Conservation (phyloP, 331 rosid genomes). For the Erythrophleum ivorense region DNA sequence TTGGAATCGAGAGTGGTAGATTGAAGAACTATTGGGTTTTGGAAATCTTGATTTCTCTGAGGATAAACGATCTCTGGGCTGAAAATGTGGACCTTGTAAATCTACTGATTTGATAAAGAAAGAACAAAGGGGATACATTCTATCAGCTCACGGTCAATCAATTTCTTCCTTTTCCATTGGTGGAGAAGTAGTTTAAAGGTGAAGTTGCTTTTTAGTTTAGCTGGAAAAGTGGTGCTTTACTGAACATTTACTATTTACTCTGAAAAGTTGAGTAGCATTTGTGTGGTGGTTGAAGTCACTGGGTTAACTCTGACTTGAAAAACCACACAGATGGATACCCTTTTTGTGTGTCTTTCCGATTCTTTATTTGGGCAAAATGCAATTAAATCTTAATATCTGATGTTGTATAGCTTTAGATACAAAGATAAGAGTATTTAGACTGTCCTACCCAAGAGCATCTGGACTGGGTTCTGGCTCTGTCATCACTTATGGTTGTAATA, state of each 20-base stretch:
- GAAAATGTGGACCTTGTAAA: slow-evolving; percentile 18
- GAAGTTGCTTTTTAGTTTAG: slow-evolving; percentile 14
- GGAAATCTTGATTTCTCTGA: slow-evolving; percentile 15
- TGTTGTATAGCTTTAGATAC: slow-evolving; percentile 38
- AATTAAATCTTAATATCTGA: slow-evolving; percentile 35
- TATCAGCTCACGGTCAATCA: background rate
- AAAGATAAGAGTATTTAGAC: slow-evolving; percentile 36
- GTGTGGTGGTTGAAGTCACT: slow-evolving; percentile 41
- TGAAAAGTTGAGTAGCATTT: slow-evolving; percentile 33
- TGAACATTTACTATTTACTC: slow-evolving; percentile 45
- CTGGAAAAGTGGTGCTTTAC: slow-evolving; percentile 45
- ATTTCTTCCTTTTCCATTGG: background rate
- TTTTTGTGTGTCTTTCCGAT: background rate
- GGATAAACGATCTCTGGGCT: slow-evolving; percentile 1
- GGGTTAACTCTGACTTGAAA: slow-evolving; percentile 44
- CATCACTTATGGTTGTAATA: slow-evolving; percentile 36
- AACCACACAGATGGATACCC: background rate
- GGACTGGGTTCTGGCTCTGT: slow-evolving; percentile 42
- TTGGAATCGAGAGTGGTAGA: background rate
- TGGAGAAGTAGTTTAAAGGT: slow-evolving; percentile 21
- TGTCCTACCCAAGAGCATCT: slow-evolving; percentile 39
- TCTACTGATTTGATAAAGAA: background rate
- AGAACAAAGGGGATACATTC: slow-evolving; percentile 1
- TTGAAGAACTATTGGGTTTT: slow-evolving; percentile 16
- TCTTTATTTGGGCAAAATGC: slow-evolving; percentile 21